A percentile compares a stretch with the other conserved stretches of the same genome.
phyloP scores from a whole-genome alignment of 2,329 filamentous ascomycete species.

The Malbranchea zuffiana region DNA sequence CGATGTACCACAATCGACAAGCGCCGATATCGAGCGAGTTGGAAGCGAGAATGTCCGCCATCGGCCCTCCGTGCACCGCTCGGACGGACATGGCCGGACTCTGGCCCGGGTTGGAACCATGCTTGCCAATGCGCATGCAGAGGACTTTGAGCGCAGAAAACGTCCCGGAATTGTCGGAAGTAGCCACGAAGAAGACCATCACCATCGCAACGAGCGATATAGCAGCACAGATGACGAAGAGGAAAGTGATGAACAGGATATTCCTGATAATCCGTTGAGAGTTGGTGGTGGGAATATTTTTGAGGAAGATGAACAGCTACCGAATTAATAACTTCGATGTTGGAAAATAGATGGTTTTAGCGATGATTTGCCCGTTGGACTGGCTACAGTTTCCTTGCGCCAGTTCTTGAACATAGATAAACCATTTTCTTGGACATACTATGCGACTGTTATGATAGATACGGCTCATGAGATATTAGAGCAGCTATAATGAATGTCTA shows the following conservation, averaged over 20 bases:
- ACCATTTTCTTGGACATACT: too few species aligned
- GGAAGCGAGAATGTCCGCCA: slow-evolving; percentile 12
- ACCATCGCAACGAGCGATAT: slow-evolving; percentile 24
- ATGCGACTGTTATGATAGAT: too few species aligned
- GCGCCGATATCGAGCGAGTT: slow-evolving; percentile 17
- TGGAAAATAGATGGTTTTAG: too few species aligned
- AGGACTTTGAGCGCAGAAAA: slow-evolving; percentile 80
- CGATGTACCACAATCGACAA: slow-evolving; percentile 8
- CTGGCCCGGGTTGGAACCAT: slow-evolving; percentile 51
- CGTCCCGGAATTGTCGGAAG: slow-evolving; percentile 37
- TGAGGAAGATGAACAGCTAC: slow-evolving; percentile 7
- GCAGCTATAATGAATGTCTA: too few species aligned
- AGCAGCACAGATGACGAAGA: slow-evolving; percentile 29
- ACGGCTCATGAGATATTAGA: too few species aligned
- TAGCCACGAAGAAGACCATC: slow-evolving; percentile 22
- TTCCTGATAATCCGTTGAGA: slow-evolving; percentile 9
- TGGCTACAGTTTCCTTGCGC: too few species aligned
- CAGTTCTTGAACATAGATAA: too few species aligned
- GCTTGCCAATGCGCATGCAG: slow-evolving; percentile 73
- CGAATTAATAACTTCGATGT: too few species aligned
- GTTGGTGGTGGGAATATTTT: slow-evolving; percentile 3
- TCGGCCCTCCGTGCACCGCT: slow-evolving; percentile 17
- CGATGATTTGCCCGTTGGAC: too few species aligned
- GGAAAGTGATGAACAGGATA: slow-evolving; percentile 22
- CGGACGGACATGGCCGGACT: slow-evolving; percentile 22